These are phyloP conservation scores for Alternaria brassicae DNA, from an alignment of 2,329 filamentous ascomycete species.

Conservation along the genomic window DNA sequence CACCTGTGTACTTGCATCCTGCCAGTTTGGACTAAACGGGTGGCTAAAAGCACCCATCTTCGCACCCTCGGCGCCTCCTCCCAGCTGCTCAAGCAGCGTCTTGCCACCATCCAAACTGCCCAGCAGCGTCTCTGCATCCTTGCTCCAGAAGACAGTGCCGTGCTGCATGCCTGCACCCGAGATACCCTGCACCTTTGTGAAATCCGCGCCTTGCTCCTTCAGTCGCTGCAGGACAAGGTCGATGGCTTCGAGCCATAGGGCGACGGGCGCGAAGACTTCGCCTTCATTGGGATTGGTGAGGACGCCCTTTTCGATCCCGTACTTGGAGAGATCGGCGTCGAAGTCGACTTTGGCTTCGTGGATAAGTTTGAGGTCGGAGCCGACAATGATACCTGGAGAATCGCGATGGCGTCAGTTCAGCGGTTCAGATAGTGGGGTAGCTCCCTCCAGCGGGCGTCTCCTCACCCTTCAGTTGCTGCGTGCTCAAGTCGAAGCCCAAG, in stretches of 20 bases:
- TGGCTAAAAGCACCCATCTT: conserved; percentile 74
- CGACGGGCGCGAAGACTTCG: conserved; percentile 91
- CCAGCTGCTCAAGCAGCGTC: conserved; percentile 75
- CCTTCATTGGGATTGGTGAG: conserved; percentile 79
- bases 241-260: conserved; percentile 92
- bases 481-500: conserved; percentile 93
- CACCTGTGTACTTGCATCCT: conserved; percentile 91
- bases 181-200: conserved; percentile 77
- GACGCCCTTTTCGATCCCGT: conserved; percentile 85
- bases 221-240: conserved; percentile 83
- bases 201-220: conserved; percentile 72
- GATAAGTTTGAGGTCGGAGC: conserved; percentile 79
- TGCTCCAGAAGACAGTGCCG: conserved; percentile 93
- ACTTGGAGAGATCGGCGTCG: conserved; percentile 77
- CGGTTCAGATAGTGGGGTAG: conserved; percentile 38
- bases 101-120: conserved; percentile 65
- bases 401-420: conserved; percentile 24
- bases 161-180: conserved; percentile 97
- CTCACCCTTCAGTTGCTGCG: conserved; percentile 90
- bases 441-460: conserved; percentile 33
- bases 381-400: conserved; percentile 76
- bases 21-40: conserved; percentile 94
- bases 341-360: conserved; percentile 94
- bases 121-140: conserved; percentile 71
- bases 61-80: conserved; percentile 47